phyloP scores from a whole-genome alignment of 2,329 filamentous ascomycete genomes.

The Colletotrichum somersetense region DNA sequence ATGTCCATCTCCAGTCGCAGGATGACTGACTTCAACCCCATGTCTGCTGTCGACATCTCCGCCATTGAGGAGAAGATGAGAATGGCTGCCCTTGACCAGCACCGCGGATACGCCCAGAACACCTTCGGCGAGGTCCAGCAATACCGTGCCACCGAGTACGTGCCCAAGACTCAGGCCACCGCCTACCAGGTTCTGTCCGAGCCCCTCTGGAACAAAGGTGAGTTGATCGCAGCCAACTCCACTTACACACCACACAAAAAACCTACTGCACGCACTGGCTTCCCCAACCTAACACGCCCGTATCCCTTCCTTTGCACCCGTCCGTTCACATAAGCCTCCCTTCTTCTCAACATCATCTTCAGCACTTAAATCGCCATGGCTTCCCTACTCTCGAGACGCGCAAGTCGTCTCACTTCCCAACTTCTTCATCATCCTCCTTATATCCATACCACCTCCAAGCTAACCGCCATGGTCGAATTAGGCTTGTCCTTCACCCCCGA shows the following conservation, averaged over 20 bases:
- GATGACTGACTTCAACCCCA: conserved; percentile 66
- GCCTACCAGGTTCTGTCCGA: conserved; percentile 73
- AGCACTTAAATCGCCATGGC: conserved; percentile 32
- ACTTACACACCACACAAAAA: conserved; percentile 38
- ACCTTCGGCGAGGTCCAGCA: conserved; percentile 69
- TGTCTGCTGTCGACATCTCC: conserved; percentile 68
- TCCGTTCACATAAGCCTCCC: conserved; percentile 34
- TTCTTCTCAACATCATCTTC: conserved; percentile 22
- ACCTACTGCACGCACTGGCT: conserved; percentile 35
- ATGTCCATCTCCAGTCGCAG: conserved; percentile 64
- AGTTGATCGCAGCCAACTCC: conserved; percentile 44
- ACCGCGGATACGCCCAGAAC: conserved; percentile 70
- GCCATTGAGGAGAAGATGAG: conserved; percentile 72
- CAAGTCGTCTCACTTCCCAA: conserved; percentile 33
- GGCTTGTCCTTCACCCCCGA: conserved; percentile 75
- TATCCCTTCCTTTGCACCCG: conserved; percentile 37
- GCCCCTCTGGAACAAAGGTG: conserved; percentile 76
- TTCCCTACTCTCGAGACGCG: conserved; percentile 36
- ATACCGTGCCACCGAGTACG: conserved; percentile 65
- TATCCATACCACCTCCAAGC: conserved; percentile 33
- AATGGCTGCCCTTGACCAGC: conserved; percentile 69
- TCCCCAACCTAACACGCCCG: conserved; percentile 38
- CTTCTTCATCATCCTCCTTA: conserved; percentile 12
- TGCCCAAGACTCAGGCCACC: conserved; percentile 63
- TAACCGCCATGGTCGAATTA: conserved; percentile 48